These are phyloP conservation scores for Austroboletus festivus DNA, from an alignment of 768 basidiomycete species.

Conservation along the genomic window DNA sequence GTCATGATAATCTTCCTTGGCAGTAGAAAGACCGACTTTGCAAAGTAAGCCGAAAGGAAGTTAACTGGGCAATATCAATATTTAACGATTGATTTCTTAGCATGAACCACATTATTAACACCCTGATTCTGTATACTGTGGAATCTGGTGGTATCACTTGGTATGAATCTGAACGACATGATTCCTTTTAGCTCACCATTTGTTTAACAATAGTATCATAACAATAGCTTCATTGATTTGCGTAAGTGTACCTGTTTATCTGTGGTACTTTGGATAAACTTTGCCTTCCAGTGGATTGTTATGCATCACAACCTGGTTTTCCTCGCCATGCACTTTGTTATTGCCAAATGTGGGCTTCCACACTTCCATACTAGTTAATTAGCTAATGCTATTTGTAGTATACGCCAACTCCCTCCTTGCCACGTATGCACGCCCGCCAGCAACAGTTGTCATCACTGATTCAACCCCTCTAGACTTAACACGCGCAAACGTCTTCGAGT, in stretches of 20 bases:
- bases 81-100: conserved; percentile 22
- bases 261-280: background rate
- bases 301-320: conserved; percentile 37
- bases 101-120: conserved; percentile 48
- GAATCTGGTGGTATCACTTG: conserved; percentile 52
- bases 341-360: conserved; percentile 27
- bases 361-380: too few species aligned
- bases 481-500: conserved; percentile 30
- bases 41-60: conserved; percentile 11
- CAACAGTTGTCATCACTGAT: background rate
- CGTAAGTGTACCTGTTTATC: too few species aligned
- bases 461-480: conserved; percentile 18
- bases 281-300: conserved; percentile 22
- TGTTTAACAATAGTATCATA: conserved; percentile 19
- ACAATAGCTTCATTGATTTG: conserved; percentile 34
- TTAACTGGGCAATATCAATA: background rate
- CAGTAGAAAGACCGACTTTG: conserved; percentile 31
- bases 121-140: conserved; percentile 48
- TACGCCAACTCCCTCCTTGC: conserved; percentile 35
- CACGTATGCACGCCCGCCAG: conserved; percentile 19
- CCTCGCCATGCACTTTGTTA: conserved; percentile 35
- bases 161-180: conserved; percentile 11
- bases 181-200: background rate
- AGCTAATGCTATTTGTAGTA: conserved; percentile 11
- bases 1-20: conserved; percentile 33